These are phyloP conservation scores for Cryphonectria naterciae DNA, from an alignment of 2,329 filamentous ascomycete genomes.

Conservation along the genomic window DNA sequence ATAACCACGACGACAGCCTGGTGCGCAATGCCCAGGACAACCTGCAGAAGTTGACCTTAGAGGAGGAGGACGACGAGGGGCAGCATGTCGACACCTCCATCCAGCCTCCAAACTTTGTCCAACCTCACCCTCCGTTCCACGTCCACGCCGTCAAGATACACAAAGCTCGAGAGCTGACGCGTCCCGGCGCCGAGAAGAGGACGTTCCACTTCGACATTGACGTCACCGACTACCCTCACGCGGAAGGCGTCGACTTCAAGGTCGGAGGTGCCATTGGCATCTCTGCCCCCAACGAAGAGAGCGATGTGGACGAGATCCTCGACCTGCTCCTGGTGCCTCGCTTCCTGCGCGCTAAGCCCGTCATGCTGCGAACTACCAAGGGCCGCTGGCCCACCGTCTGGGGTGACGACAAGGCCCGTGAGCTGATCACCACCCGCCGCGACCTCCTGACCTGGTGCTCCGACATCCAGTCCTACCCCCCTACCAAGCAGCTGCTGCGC, in stretches of 20 bases:
- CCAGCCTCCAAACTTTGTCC: constrained; percentile 86
- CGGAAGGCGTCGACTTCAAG: constrained; percentile 87
- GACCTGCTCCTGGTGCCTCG: constrained; percentile 80
- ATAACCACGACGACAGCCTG: constrained; percentile 40
- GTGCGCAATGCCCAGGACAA: constrained; percentile 30
- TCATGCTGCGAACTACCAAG: constrained; percentile 75
- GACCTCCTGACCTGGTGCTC: constrained; percentile 96
- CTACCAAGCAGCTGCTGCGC: constrained; percentile 84
- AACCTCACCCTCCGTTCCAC: constrained; percentile 90
- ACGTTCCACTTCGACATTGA: constrained; percentile 98
- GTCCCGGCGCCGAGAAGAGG: constrained; percentile 87
- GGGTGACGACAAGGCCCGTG: constrained; percentile 85
- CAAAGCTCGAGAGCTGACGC: constrained; percentile 83
- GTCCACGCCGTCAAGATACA: constrained; percentile 90
- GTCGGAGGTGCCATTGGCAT: constrained; percentile 95
- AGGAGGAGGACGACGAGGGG: constrained; percentile 36
- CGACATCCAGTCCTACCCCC: constrained; percentile 90
- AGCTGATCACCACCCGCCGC: constrained; percentile 86
- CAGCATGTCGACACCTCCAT: constrained; percentile 57
- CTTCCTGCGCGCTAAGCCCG: constrained; percentile 80
- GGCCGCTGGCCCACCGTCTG: constrained; percentile 98
- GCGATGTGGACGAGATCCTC: constrained; percentile 80
- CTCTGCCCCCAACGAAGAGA: constrained; percentile 80
- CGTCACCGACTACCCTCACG: constrained; percentile 86
- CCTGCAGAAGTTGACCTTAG: constrained; percentile 38